Evolutionary conservation across 106 monocot species (phyloP), one percentile per base, ranked within the genome.

Genomic region (Dioscorea zingiberensis): DNA sequence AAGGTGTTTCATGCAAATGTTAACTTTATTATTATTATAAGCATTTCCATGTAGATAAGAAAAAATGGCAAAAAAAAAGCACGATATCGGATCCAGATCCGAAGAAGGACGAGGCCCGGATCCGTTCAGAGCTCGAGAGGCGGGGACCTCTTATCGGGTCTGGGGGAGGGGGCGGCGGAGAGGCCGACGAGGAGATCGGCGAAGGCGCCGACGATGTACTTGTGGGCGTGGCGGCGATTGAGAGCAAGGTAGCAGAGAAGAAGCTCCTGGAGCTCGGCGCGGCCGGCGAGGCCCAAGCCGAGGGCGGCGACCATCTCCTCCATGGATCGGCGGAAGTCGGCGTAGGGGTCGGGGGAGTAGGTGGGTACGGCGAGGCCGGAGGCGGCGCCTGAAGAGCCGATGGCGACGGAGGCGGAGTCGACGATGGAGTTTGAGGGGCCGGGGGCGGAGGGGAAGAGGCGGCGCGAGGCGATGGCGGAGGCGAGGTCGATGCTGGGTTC

Each of bases 251-350:
- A 88, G 72, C 84, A 88, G 54, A 88, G 77, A 16, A 88, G 72
- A 45, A 88, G 80, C 65, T 88, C 80, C 45, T 81, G 80, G 64
- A 88, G 74, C 59, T 65, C 57, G 44, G 68, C 55, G 13, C 69
- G 56, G 26, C 59, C 8, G 27, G 56, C 62, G 8, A 47, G 67
- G 61, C 5, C 27, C 3, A 81, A 64, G 44, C 77, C 72, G 19
- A 88, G 63, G 21, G 87, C 77, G 26, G 65, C 69, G 51, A 71
- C 80, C 80, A 83, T 88, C 75, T 88, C 87, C 83, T 84, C 87
- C 84, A 88, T 84, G 25, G 87, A 88, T 47, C 47, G 71, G 25
- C 74, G 71, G 80, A 88, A 88, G 32, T 88, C 87, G 27, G 13
- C 27, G 71, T 81, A 75, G 48, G 87, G 87, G 68, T 88, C 81